Base-by-base conservation (phyloP, 208 protist genomes). In the Perkinsela sp. region DNA sequence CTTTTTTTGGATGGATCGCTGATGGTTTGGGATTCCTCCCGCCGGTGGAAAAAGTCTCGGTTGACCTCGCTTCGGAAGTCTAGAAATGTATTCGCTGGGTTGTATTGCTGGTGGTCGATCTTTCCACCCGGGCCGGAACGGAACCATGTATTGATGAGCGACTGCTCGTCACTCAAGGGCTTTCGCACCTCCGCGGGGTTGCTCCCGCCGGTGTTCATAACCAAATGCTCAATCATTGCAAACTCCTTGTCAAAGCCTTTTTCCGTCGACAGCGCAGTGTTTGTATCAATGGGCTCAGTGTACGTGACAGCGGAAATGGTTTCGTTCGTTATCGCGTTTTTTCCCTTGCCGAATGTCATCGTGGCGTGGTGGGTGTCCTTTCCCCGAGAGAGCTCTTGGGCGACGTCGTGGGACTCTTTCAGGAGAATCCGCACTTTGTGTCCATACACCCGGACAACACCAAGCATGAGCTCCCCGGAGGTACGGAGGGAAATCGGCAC, bases 371-470 rank as follows among this genome's bases (percentile, higher is more conserved):
- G 73, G 57, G 73, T 30, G 6, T 30, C 70, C 31, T 80, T 83
- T 16, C 77, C 80, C 31, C 85, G 78, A 2, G 80, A 80, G 32
- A 88, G 68, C 6, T 79, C 73, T 32, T 88, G 73, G 0, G 84
- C 88, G 0, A 84, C 86, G 65, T 92, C 85, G 0, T 79, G 81
- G 29, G 87, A 82, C 68, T 92, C 84, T 74, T 86, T 88, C 68
- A 90, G 72, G 32, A 92, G 72, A 69, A 89, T 79, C 31, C 79
- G 81, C 30, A 94, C 89, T 72, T 96, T 97, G 28, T 90, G 74
- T 0, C 83, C 82, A 70, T 96, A 96, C 70, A 97, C 96, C 69
- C 92, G 86, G n/a, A 95, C 90, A 13, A 96, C 90, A 71, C 94
- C 94, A 67, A 97, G 82, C 28, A 97, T 76, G 28, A 97, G 72